Conservation (phyloP, 805 yeast species). For the Cyberlindnera misumaiensis region DNA sequence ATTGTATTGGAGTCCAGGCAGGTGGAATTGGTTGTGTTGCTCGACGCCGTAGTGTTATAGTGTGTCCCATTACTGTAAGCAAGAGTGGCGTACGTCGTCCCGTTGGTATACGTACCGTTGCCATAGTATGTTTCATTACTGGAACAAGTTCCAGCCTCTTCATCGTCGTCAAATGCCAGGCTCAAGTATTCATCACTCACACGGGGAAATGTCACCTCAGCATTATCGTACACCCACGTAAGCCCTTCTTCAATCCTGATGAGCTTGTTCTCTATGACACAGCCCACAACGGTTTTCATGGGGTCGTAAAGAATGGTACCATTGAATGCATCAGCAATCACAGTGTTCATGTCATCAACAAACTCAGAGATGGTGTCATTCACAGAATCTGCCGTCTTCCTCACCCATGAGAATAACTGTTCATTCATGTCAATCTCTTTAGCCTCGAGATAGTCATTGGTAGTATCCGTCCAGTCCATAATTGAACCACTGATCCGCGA, state of each 20-base stretch:
- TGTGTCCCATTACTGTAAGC: not conserved
- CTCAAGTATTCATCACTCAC: slow-evolving; percentile 30
- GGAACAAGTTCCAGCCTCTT: not conserved
- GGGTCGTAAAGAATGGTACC: slow-evolving; percentile 62
- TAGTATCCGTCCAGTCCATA: slow-evolving; percentile 43
- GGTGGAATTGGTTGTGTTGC: not conserved
- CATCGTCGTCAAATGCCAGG: slow-evolving; percentile 9
- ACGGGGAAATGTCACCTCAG: slow-evolving; percentile 52
- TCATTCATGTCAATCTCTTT: slow-evolving; percentile 52
- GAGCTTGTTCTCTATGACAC: slow-evolving; percentile 74
- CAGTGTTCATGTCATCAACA: slow-evolving; percentile 49
- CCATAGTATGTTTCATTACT: not conserved
- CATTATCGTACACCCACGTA: slow-evolving; percentile 67
- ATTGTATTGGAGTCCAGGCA: not conserved
- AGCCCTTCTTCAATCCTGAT: slow-evolving; percentile 61
- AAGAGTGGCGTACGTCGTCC: not conserved
- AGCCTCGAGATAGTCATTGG: slow-evolving; percentile 45
- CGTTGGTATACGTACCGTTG: not conserved
- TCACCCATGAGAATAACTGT: slow-evolving; percentile 60
- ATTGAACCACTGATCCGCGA: slow-evolving; percentile 28
- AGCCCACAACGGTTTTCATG: slow-evolving; percentile 60
- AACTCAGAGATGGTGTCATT: slow-evolving; percentile 57
- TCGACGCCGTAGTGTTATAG: not conserved
- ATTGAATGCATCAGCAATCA: slow-evolving; percentile 55
- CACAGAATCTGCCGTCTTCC: slow-evolving; percentile 46